Evolutionary conservation across 495 filamentous ascomycete species (phyloP), one percentile per base, ranked within the genome.

Genomic region (Tuber calosporum): DNA sequence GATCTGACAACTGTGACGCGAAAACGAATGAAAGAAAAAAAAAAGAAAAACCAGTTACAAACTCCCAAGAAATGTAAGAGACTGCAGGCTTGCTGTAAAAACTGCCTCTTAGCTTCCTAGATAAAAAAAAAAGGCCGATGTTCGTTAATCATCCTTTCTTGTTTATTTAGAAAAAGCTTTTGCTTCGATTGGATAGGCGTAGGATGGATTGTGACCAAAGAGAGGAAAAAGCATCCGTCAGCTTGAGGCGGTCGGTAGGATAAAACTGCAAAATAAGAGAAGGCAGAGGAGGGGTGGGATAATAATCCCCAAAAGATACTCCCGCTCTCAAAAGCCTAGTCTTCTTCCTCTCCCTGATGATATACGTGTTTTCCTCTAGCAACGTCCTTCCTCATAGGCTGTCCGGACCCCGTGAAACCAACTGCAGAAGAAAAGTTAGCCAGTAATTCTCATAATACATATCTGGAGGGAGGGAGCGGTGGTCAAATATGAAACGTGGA

Each of bases 371-470:
- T 90, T 77, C 88, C 90, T 75, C 95, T 86, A 53, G 90, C 88
- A 38, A 90, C 88, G 82, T 97, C 94, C 81, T 96, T 97, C 78
- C 93, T 91, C 95, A 97, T 97, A 71, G 89, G 86, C 81, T 95
- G 92, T 43, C 95, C 95, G 58, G 93, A 97, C 58, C 95, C 95
- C 22, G 93, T 97, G 80, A 97, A 97, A 22, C 95, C 95, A 76
- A 99, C 95, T 97, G 71, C 37, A 73, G 37, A 36, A 67, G 75
- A 69, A 66, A 75, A 4, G 80, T 87, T 82, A 87, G 84, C 80
- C 17, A 43, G 13, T 41, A 67, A 78, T 76, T 73, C 30, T 66
- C 19, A 22, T 13, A 53, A 19, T 39, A 69, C 48, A 26, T 30
- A 40, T 40, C 11, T 42, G 0, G 37, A 69, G 69, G 0, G 37